Evolutionary conservation across 129 eudicot species (phyloP), one percentile per base, ranked within the genome.

Genomic region (Artemisia annua): DNA sequence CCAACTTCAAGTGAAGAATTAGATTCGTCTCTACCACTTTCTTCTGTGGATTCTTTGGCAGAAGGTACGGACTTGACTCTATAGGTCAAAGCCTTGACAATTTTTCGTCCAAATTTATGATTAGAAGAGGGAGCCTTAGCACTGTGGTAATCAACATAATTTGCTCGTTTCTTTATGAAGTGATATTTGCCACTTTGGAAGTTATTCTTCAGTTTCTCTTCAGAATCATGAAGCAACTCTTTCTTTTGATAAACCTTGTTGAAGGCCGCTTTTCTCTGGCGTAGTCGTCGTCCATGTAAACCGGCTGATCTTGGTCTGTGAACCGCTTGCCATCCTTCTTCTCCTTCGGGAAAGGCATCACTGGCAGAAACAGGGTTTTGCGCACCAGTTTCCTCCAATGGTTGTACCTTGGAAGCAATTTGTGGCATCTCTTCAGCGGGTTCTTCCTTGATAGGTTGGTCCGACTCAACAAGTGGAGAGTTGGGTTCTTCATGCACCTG

Each of bases 321-420:
- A 73, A 95, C 97, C 5, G 97, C 81, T 81, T 90, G 96, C 99
- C 99, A 95, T 61, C 97, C 99, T 61, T 95, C 94, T 75, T 95
- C 99, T 75, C 85, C 99, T 83, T 80, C 97, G 35, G 83, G 71
- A 28, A 66, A 72, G 74, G 81, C 71, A 60, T 86, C 88, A 85
- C 67, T 72, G 78, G 87, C 70, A 73, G 72, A 64, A 77, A 65
- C 60, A 17, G 81, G 74, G 63, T 77, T 77, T 75, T 68, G 76
- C 35, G 48, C 65, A 20, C 46, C 73, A 75, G 64, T 63, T 76
- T 84, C 82, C 77, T 79, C 85, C 46, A 54, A 28, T 48, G 78
- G 49, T 18, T 80, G 71, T 22, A 74, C 52, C 60, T 48, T 16
- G 16, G 81, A 68, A 67, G 72, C 82, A 79, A 78, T 44, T 7